These are phyloP conservation scores for Pythium brassicae DNA, from an alignment of 352 stramenopile genomes.

Conservation along the genomic window DNA sequence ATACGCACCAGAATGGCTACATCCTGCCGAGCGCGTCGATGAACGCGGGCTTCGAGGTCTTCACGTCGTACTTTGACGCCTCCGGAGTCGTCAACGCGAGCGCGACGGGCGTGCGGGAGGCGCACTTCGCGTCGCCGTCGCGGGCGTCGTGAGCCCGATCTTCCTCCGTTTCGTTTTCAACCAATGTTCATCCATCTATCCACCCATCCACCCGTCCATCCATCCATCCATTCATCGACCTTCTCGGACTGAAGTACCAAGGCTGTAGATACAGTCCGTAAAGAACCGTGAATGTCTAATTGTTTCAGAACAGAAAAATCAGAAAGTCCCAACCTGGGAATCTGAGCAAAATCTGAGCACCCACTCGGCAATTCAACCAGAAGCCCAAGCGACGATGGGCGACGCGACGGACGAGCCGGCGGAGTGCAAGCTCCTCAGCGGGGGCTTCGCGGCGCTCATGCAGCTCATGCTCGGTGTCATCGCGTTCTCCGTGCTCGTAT, in stretches of 20 bases:
- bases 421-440: slow-evolving; percentile 83
- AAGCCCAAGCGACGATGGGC: not conserved
- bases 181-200: too few relatives aligned
- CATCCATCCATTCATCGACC: too few relatives aligned
- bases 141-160: not conserved
- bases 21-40: slow-evolving; percentile 37
- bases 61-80: slow-evolving; percentile 75
- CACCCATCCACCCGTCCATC: too few relatives aligned
- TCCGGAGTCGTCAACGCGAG: not conserved
- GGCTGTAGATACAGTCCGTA: too few relatives aligned
- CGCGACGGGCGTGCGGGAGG: not conserved
- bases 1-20: slow-evolving; percentile 8
- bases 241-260: too few relatives aligned
- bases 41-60: slow-evolving; percentile 68
- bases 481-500: slow-evolving; percentile 72
- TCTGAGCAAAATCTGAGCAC: too few relatives aligned
- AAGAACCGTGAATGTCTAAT: too few relatives aligned
- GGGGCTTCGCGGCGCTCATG: slow-evolving; percentile 67
- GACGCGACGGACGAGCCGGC: slow-evolving; percentile 26
- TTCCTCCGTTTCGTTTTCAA: not conserved
- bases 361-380: too few relatives aligned
- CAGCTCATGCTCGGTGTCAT: slow-evolving; percentile 79
- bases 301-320: too few relatives aligned
- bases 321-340: too few relatives aligned
- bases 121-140: not conserved